Base-by-base conservation (phyloP, 371 early-diverging fungal genomes). In the Dichotomocladium elegans region DNA sequence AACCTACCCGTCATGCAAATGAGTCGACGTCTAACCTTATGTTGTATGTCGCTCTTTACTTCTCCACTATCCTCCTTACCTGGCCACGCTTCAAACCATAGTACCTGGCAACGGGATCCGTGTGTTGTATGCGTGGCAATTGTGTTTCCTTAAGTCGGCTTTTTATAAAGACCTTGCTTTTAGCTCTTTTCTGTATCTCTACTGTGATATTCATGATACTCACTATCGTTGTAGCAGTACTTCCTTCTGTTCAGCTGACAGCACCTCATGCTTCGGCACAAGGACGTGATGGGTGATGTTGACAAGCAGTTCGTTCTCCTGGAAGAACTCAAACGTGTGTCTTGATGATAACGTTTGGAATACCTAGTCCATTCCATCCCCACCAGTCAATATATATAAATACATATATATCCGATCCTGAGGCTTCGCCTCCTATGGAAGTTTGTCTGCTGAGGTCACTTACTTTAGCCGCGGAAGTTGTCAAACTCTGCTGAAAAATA, bases 281-380 rank as follows among this genome's bases (percentile, higher is more conserved):
- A 98, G 80, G 37, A 83, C 82, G 72, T 99, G 99, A 59, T 94
- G 84, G 30, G 99, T 99, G 51, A 99, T 97, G 73, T 99, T 99
- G 60, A 99, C 98, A 31, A 98, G 71, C 47, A 99, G 70, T 68
- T 99, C 99, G 44, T 88, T 79, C 65, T 98, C 98, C 58, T 91
- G 80, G 75, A 99, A 99, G 7, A 89, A 80, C 63, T 99, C 99
- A 31, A 99, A 61, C 3, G 86, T 83, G 62, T 92, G 94, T 58
- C 90, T 92, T 26, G 89, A 74, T 37, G 80, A 77, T 55, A 72
- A 54, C 37, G 83, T 81, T 63, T 81, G 79, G 35, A 88, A 77
- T 48, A 86, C 86, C 77, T 81, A 57, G 21, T 9, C 43, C 6
- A 37, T 43, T 6, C 9, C 7, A 41, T 19, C 41, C 33, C 19